Percentiles rank a stretch among this genome's conserved stretches.
phyloP scores from a whole-genome alignment of 495 filamentous ascomycete species.

The Hypoxylon rickii region DNA sequence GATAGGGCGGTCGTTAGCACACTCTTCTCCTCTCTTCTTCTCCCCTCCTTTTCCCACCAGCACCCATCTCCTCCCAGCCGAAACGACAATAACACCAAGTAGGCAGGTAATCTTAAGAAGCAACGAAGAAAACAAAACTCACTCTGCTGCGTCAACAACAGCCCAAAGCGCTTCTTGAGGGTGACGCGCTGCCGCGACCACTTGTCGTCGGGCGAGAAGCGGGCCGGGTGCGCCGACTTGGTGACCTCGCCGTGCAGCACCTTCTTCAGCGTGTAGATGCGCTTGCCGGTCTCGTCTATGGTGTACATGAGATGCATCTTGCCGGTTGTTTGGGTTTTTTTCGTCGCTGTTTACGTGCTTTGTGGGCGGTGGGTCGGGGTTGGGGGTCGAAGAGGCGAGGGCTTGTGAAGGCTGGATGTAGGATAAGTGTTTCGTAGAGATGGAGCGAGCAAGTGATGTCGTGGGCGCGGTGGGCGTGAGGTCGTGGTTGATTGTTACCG shows the following conservation, averaged over 20 bases:
- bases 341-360: not conserved
- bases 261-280: slow-evolving; percentile 89
- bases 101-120: slow-evolving; percentile 19
- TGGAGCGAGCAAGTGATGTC: too few species aligned
- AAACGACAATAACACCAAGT: too few species aligned
- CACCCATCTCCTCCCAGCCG: not conserved
- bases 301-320: slow-evolving; percentile 92
- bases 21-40: too few species aligned
- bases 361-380: not conserved
- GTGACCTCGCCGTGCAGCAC: slow-evolving; percentile 78
- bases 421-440: too few species aligned
- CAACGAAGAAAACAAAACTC: slow-evolving; percentile 38
- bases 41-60: not conserved
- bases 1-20: not conserved
- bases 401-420: not conserved
- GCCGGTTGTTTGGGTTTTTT: slow-evolving; percentile 4
- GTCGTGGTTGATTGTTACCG: too few species aligned
- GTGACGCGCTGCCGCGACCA: slow-evolving; percentile 93
- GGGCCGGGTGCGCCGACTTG: slow-evolving; percentile 92
- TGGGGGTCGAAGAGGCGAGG: not conserved
- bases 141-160: slow-evolving; percentile 86
- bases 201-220: slow-evolving; percentile 97
- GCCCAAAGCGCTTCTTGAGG: slow-evolving; percentile 86
- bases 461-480: too few species aligned
- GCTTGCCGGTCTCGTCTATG: slow-evolving; percentile 74